Evolutionary conservation across 1,284 basidiomycete species (phyloP).

Genomic region (Cutaneotrichosporon sp.): DNA sequence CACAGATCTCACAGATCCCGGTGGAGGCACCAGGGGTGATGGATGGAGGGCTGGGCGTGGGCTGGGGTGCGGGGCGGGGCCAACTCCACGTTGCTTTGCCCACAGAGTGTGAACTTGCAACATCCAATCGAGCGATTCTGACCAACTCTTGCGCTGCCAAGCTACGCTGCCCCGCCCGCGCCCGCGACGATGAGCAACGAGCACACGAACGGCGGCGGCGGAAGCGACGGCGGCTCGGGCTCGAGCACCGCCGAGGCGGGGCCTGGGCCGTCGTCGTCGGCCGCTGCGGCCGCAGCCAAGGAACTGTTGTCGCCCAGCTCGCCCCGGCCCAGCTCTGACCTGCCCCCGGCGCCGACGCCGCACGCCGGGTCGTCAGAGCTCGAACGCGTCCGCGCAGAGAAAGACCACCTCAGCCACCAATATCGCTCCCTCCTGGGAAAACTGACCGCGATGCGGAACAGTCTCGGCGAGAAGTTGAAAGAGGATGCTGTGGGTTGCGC

Average conservation of each 20-base stretch:
- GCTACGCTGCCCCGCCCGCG: background rate
- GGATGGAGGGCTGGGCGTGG: no score
- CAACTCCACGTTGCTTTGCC: no score
- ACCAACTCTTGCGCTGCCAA: background rate
- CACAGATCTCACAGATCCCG: no score
- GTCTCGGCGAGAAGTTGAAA: slow-evolving; percentile 86
- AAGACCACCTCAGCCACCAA: slow-evolving; percentile 74
- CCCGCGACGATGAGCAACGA: slow-evolving; percentile 4
- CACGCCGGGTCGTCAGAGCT: slow-evolving; percentile 45
- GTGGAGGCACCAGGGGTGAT: no score
- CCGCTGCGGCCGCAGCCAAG: background rate
- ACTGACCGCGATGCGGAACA: slow-evolving; percentile 85
- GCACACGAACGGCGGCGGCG: background rate
- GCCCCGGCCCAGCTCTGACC: slow-evolving; percentile 12
- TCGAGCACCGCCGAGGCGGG: background rate
- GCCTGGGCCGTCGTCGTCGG: slow-evolving; percentile 8
- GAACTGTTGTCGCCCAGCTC: slow-evolving; percentile 8
- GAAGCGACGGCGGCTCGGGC: background rate
- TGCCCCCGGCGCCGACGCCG: slow-evolving; percentile 3
- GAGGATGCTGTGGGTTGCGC: slow-evolving; percentile 73
- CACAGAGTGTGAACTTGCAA: no score
- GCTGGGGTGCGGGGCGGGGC: no score
- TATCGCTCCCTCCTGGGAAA: slow-evolving; percentile 82
- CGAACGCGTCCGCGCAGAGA: slow-evolving; percentile 59
- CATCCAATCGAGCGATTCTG: no score